Evolutionary conservation across 179 eudicot genomes (phyloP).

Genomic region (Gypsophila paniculata): DNA sequence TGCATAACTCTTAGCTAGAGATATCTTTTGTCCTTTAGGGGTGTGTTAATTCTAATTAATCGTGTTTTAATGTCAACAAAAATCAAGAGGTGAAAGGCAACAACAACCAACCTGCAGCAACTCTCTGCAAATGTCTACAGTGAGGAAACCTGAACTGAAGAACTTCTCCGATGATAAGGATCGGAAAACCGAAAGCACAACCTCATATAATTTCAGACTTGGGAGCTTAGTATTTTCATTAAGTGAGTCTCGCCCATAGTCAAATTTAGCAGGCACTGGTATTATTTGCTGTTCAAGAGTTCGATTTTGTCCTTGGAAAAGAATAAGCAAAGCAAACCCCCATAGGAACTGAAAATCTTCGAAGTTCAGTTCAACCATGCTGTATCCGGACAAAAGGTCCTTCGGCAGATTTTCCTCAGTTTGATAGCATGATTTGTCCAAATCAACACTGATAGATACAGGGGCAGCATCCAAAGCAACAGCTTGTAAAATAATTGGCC

Average conservation of each 20-base stretch:
- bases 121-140: constrained; percentile 66
- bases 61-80: not conserved
- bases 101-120: constrained; percentile 65
- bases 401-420: constrained; percentile 32
- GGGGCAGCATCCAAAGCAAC: constrained; percentile 91
- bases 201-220: constrained; percentile 48
- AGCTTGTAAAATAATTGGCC: constrained; percentile 96
- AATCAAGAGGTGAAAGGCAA: constrained; percentile 13
- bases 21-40: not conserved
- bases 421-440: constrained; percentile 35
- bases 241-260: constrained; percentile 40
- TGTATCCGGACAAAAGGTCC: constrained; percentile 68
- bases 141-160: constrained; percentile 59
- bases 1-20: not conserved
- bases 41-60: not conserved
- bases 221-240: constrained; percentile 42
- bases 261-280: constrained; percentile 44
- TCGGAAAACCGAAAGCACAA: constrained; percentile 71
- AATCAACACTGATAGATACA: constrained; percentile 30
- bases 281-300: constrained; percentile 42
- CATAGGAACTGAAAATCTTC: constrained; percentile 84
- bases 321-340: constrained; percentile 75
- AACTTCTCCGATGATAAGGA: constrained; percentile 63
- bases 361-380: constrained; percentile 68
- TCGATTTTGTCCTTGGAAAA: constrained; percentile 71